These are phyloP conservation scores for Amoebophrya sp. DNA, from an alignment of 169 alveolate genomes.

Conservation along the genomic window DNA sequence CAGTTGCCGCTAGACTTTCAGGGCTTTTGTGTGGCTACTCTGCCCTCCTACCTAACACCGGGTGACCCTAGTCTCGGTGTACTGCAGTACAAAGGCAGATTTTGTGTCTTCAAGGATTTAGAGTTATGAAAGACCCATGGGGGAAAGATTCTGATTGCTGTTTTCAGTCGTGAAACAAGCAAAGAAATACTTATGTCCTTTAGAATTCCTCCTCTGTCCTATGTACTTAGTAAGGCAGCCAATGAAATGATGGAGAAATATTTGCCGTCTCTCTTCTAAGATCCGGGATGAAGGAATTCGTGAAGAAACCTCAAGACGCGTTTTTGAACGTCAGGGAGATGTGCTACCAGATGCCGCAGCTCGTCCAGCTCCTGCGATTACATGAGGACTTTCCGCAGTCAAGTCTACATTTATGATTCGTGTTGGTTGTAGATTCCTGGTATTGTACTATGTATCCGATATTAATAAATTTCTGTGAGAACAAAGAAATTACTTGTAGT, in stretches of 20 bases:
- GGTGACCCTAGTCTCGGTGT: neutral
- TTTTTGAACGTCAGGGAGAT: neutral
- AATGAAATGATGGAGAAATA: too few species aligned
- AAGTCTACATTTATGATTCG: neutral
- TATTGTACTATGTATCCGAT: too few species aligned
- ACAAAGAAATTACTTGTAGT: too few species aligned
- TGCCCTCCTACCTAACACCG: neutral
- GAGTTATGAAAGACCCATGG: too few species aligned
- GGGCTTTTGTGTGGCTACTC: neutral
- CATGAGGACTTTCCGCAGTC: constrained; percentile 20
- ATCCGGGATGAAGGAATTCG: neutral
- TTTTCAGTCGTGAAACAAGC: too few species aligned
- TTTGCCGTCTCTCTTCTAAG: too few species aligned
- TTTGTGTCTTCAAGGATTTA: neutral
- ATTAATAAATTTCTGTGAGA: too few species aligned
- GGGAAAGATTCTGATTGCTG: too few species aligned
- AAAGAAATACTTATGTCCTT: too few species aligned
- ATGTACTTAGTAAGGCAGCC: too few species aligned
- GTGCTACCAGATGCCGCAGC: constrained; percentile 19
- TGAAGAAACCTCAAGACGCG: neutral
- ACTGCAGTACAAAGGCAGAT: neutral
- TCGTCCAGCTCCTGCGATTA: neutral
- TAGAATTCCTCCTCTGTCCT: too few species aligned
- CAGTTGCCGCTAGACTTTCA: constrained; percentile 9
- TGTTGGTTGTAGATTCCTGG: too few species aligned